phyloP scores from a whole-genome alignment of 805 yeast genomes.

The Sugiyamaella smithiae region DNA sequence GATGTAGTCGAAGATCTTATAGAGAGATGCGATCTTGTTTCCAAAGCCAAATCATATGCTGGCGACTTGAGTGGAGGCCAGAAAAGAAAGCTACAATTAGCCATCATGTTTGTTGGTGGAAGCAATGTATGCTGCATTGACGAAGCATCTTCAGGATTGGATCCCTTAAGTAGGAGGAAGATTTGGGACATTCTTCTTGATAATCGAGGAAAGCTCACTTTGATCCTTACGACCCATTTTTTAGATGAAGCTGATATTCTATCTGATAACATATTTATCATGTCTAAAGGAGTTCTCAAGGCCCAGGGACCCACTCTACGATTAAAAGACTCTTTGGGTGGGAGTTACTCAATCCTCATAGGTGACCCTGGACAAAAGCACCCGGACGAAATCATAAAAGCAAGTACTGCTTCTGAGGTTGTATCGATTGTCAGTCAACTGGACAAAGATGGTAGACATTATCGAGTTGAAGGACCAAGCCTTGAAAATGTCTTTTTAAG shows the following conservation, averaged over 20 bases:
- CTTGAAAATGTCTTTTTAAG: constrained; percentile 35
- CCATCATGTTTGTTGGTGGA: constrained; percentile 37
- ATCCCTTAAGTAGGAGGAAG: constrained; percentile 36
- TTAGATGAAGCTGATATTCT: constrained; percentile 38
- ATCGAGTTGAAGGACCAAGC: constrained; percentile 35
- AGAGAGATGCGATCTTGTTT: constrained; percentile 31
- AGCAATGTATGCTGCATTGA: constrained; percentile 36
- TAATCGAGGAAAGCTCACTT: constrained; percentile 30
- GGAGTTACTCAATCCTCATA: constrained; percentile 33
- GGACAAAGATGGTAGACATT: constrained; percentile 25
- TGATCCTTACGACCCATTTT: constrained; percentile 37
- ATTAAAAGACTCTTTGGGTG: constrained; percentile 34
- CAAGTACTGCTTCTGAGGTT: constrained; percentile 26
- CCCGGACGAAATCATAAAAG: constrained; percentile 29
- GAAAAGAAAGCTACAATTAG: constrained; percentile 37
- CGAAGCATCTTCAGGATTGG: constrained; percentile 39
- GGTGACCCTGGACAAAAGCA: constrained; percentile 18
- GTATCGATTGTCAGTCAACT: constrained; percentile 24
- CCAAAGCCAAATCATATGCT: constrained; percentile 26
- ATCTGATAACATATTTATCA: constrained; percentile 34
- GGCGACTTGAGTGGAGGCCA: constrained; percentile 36
- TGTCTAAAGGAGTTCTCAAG: constrained; percentile 33
- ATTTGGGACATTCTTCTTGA: constrained; percentile 37
- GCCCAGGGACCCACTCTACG: constrained; percentile 35
- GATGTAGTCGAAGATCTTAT: constrained; percentile 24